Evolutionary conservation across 148 eudicot genomes (phyloP).

Genomic region (Polygonum aviculare): DNA sequence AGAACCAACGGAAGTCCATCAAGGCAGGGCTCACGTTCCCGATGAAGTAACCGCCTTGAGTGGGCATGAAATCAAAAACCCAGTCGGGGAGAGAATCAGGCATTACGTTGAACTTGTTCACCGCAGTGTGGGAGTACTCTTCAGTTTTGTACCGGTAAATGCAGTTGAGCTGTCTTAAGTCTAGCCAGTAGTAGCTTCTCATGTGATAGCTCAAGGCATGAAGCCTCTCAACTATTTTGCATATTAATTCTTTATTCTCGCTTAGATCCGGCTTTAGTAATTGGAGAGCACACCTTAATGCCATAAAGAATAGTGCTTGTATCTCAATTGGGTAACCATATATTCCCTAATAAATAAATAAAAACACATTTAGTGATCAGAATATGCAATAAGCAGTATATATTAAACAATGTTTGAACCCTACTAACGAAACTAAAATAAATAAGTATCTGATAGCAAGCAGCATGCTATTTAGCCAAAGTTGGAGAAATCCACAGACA

Average conservation of each 20-base stretch:
- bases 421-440: no score
- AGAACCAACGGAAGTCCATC: constrained; percentile 86
- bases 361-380: background rate
- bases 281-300: constrained; percentile 41
- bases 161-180: constrained; percentile 44
- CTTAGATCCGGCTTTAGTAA: constrained; percentile 38
- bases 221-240: constrained; percentile 35
- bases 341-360: constrained; percentile 23
- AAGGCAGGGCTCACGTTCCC: constrained; percentile 86
- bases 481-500: no score
- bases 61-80: constrained; percentile 90
- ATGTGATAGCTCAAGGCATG: constrained; percentile 55
- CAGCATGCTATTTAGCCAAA: no score
- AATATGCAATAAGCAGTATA: background rate
- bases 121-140: constrained; percentile 59
- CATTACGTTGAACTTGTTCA: constrained; percentile 75
- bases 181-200: constrained; percentile 54
- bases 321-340: constrained; percentile 48
- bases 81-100: constrained; percentile 60
- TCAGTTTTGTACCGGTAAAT: constrained; percentile 53
- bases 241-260: constrained; percentile 38
- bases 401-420: no score
- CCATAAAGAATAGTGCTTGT: constrained; percentile 50
- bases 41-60: constrained; percentile 64
- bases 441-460: no score